Percentiles rank a stretch among this genome's conserved stretches.
Evolutionary conservation across 2,329 filamentous ascomycete genomes (phyloP).

Genomic region (Cladosporium sp.): DNA sequence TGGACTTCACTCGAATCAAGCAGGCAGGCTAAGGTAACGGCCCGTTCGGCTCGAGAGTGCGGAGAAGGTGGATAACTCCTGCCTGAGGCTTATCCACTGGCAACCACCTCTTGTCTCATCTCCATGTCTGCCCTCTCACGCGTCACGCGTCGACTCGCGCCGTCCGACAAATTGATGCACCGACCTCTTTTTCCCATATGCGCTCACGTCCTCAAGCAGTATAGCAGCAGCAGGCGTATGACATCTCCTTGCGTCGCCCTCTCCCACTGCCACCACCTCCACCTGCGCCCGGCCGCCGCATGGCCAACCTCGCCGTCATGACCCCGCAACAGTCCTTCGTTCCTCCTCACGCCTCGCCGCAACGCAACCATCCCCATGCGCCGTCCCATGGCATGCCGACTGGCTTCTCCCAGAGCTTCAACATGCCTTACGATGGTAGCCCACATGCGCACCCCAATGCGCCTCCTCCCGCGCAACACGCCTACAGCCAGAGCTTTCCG

Average conservation of each 20-base stretch:
- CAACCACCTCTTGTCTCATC: not conserved
- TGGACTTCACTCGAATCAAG: too few relatives aligned
- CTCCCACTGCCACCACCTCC: not conserved
- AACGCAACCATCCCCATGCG: slow-evolving; percentile 20
- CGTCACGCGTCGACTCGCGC: slow-evolving; percentile 6
- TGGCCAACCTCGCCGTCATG: slow-evolving; percentile 12
- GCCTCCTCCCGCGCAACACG: slow-evolving; percentile 19
- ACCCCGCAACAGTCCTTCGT: slow-evolving; percentile 28
- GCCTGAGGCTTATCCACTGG: too few relatives aligned
- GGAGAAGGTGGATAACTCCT: too few relatives aligned
- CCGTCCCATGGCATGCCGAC: slow-evolving; percentile 14
- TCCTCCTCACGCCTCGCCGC: slow-evolving; percentile 10
- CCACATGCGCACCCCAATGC: slow-evolving; percentile 14
- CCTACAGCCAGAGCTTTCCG: slow-evolving; percentile 29
- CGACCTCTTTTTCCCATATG: not conserved
- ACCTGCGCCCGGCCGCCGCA: slow-evolving; percentile 7
- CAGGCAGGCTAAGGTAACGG: too few relatives aligned
- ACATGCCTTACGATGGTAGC: slow-evolving; percentile 26
- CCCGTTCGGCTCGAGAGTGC: too few relatives aligned
- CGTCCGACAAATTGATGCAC: not conserved
- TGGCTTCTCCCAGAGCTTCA: slow-evolving; percentile 23
- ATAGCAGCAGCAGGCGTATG: not conserved
- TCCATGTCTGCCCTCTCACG: not conserved
- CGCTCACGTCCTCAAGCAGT: not conserved
- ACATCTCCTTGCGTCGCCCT: slow-evolving; percentile 12